Evolutionary conservation across 495 filamentous ascomycete genomes (phyloP).

Genomic region (Aspergillus avenaceus): DNA sequence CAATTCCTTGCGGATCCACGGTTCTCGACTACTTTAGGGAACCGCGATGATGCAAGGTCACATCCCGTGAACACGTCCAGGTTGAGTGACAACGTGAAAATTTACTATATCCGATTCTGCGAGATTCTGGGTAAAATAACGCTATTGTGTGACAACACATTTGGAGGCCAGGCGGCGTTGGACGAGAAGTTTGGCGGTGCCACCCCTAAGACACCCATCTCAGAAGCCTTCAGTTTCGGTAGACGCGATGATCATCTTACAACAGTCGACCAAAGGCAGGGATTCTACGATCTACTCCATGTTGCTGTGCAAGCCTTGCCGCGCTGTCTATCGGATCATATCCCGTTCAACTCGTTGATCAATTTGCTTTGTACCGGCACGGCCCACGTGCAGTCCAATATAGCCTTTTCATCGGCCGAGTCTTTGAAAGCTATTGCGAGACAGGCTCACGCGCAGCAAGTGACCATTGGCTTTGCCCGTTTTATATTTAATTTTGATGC

Average conservation of each 20-base stretch:
- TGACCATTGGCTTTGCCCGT: slow-evolving; percentile 91
- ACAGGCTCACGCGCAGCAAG: slow-evolving; percentile 89
- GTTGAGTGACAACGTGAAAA: slow-evolving; percentile 70
- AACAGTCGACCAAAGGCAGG: slow-evolving; percentile 79
- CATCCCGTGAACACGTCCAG: slow-evolving; percentile 69
- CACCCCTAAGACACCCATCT: slow-evolving; percentile 87
- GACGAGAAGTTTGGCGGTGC: slow-evolving; percentile 89
- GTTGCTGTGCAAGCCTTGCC: slow-evolving; percentile 94
- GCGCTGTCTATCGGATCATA: slow-evolving; percentile 83
- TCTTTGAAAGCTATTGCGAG: slow-evolving; percentile 93
- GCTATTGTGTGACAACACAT: slow-evolving; percentile 90
- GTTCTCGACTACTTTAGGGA: slow-evolving; percentile 32
- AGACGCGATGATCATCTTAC: slow-evolving; percentile 74
- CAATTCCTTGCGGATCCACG: slow-evolving; percentile 39
- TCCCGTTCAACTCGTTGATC: slow-evolving; percentile 90
- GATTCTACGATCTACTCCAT: slow-evolving; percentile 92
- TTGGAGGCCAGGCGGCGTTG: slow-evolving; percentile 89
- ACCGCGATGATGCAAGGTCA: slow-evolving; percentile 33
- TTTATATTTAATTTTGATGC: slow-evolving; percentile 99
- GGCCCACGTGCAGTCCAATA: slow-evolving; percentile 88
- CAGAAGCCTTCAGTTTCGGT: slow-evolving; percentile 88
- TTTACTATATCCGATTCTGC: slow-evolving; percentile 85
- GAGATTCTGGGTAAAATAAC: slow-evolving; percentile 95
- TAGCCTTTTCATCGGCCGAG: slow-evolving; percentile 85
- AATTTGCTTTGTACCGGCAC: slow-evolving; percentile 96